Evolutionary conservation across 169 alveolate genomes (phyloP), one percentile per base, ranked within the genome.

Genomic region (Plasmodium knowlesi): DNA sequence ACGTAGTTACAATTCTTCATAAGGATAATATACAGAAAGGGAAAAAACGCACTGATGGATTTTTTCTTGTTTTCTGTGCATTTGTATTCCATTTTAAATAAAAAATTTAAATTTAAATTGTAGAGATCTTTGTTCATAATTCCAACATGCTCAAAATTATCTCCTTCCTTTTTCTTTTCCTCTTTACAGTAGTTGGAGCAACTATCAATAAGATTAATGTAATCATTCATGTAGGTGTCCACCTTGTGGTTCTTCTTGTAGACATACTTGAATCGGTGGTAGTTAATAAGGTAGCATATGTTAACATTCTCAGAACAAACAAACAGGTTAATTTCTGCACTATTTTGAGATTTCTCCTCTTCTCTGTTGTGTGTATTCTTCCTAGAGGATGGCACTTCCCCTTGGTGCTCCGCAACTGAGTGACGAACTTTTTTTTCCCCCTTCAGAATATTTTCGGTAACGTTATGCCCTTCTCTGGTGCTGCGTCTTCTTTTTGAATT

Each of bases 91-190:
- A 34, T 12, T 67, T 79, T 89, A 28, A 89, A 79, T 43, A 89
- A 57, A 79, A 89, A 89, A 71, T 89, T 89, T 14, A 89, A 79
- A 80, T 89, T 89, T 28, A 89, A 19, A 79, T 89, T 89, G 72
- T 89, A 89, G 4, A 89, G 53, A 89, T 89, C 94, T 41, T 89
- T 89, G 72, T 89, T 89, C 84, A 89, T 89, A 41, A 89, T 89
- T 54, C 90, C 94, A 34, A 89, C 28, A n/a, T 89, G 89, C 34
- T 89, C 94, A 22, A 30, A 41, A 79, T 78, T 41, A 14, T 79
- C 43, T 37, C 41, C 76, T 22, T 79, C 50, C 12, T 30, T 16
- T 5, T 61, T 34, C 12, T 61, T 34, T 10, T 78, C n/a, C 1
- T 89, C 22, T 41, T 83, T 61, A 22, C 83, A 79, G 32, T 61